These are phyloP conservation scores for Brassica cretica DNA, from an alignment of 345 rosid species.

Conservation along the genomic window DNA sequence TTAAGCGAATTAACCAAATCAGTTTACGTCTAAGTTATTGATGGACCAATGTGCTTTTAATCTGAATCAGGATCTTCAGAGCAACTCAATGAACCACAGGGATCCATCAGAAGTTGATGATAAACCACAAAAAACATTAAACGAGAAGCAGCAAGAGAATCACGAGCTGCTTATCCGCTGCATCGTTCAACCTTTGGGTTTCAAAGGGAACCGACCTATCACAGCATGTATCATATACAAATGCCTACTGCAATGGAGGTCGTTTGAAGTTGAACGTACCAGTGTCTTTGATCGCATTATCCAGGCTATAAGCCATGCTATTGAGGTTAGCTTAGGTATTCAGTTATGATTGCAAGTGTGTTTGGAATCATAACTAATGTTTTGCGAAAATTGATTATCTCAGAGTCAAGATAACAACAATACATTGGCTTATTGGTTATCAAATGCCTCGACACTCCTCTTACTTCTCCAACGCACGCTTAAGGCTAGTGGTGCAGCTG, in stretches of 20 bases:
- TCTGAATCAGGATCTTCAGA: constrained; percentile 61
- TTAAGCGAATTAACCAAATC: background rate
- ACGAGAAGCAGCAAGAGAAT: constrained; percentile 93
- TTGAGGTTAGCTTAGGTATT: constrained; percentile 53
- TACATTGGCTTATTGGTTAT: constrained; percentile 82
- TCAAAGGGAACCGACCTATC: constrained; percentile 68
- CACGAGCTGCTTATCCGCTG: constrained; percentile 93
- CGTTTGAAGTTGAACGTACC: constrained; percentile 92
- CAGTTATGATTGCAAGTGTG: background rate
- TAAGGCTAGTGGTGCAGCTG: constrained; percentile 93
- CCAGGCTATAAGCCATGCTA: constrained; percentile 83
- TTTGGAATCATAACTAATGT: background rate
- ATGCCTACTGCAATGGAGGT: constrained; percentile 90
- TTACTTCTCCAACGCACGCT: constrained; percentile 84
- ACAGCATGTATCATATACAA: constrained; percentile 92
- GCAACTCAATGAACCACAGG: constrained; percentile 65
- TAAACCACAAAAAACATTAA: constrained; percentile 78
- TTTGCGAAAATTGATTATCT: background rate
- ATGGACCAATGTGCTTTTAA: background rate
- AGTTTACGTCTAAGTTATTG: background rate
- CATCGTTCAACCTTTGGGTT: constrained; percentile 83
- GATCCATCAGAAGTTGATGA: constrained; percentile 66
- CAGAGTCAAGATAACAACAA: constrained; percentile 78
- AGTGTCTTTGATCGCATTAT: constrained; percentile 90
- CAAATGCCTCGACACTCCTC: constrained; percentile 86